Evolutionary conservation across 495 filamentous ascomycete species (phyloP), one percentile per base, ranked within the genome.

Genomic region (Tuber indicum): DNA sequence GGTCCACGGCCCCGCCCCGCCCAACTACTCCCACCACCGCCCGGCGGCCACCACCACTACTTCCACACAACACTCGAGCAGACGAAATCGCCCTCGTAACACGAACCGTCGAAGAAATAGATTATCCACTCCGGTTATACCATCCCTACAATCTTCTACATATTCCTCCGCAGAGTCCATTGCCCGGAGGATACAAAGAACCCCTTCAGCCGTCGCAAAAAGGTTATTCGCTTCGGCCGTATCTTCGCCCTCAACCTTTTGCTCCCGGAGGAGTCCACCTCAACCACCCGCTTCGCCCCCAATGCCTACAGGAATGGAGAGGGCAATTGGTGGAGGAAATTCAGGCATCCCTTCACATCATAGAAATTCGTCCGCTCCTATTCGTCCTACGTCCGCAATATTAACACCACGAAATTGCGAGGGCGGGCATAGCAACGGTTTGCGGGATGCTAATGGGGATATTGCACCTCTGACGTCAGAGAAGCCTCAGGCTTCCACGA

Each of bases 401-500:
- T 41, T 72, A 36, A 49, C 66, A 10, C 72, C 73, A 46, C 32
- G 66, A 23, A 72, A 66, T n/a, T 76, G 74, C 19, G 42, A 58
- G 36, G 49, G 72, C 42, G 4, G 72, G 42, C 32, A 39, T 49
- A 36, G 72, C 41, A 46, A 45, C 9, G 41, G 75, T 74, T 21
- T 70, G 74, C 52, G 76, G 42, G 69, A 52, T 26, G 26, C 47
- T 43, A 71, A 82, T 32, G 72, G 73, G 36, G 26, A 66, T 66
- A 66, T 66, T 66, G 58, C 26, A 4, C 49, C 66, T 74, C 52
- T 86, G 32, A 80, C 85, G 26, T 84, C 85, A 71, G 87, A 88
- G 76, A 87, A 87, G 81, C 87, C 87, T 1, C 78, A 88, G 43
- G 87, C 87, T 19, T 86, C 86, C n/a, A 84, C 85, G 16, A 87